Percentiles rank a stretch among this genome's conserved stretches.
Conservation (phyloP, 2,329 filamentous ascomycete species). For the Achaetomium macrosporum region DNA sequence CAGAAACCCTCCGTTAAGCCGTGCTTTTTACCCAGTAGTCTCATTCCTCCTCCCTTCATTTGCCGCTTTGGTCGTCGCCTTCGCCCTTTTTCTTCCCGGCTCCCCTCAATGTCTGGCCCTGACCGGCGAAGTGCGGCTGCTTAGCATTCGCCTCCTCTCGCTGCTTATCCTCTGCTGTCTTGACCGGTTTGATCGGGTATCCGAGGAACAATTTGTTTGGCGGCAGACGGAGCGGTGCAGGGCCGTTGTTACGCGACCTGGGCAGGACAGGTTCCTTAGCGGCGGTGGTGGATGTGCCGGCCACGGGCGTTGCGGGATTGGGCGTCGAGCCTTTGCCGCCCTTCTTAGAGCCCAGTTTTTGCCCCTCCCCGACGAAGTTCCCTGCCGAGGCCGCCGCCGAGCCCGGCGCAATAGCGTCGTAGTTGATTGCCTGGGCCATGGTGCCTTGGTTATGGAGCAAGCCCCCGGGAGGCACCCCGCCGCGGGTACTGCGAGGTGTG, state of each 20-base stretch:
- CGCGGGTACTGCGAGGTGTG: constrained; percentile 64
- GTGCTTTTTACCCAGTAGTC: neutral
- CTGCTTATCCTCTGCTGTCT: constrained; percentile 67
- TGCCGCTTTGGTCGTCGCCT: constrained; percentile 29
- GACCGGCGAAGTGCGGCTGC: constrained; percentile 73
- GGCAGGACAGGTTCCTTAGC: constrained; percentile 30
- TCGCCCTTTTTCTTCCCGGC: constrained; percentile 66
- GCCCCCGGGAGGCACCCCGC: constrained; percentile 60
- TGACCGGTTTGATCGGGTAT: constrained; percentile 85
- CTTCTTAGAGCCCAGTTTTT: constrained; percentile 79
- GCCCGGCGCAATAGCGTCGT: constrained; percentile 78
- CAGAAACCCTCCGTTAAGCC: neutral
- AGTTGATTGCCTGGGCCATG: constrained; percentile 99
- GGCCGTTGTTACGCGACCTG: constrained; percentile 61
- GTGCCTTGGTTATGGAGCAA: constrained; percentile 77
- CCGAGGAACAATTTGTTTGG: constrained; percentile 95
- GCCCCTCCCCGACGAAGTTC: constrained; percentile 74
- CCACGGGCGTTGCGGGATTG: constrained; percentile 66
- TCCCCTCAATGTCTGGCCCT: constrained; percentile 72
- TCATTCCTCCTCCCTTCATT: constrained; percentile 14
- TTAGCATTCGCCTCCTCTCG: constrained; percentile 59
- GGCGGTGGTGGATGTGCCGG: constrained; percentile 46
- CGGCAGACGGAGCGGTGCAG: constrained; percentile 76
- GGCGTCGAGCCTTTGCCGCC: constrained; percentile 68
- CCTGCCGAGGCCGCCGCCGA: constrained; percentile 63